These are phyloP conservation scores for Fusarium neocosmosporiellum DNA, from an alignment of 2,329 filamentous ascomycete species.

Conservation along the genomic window DNA sequence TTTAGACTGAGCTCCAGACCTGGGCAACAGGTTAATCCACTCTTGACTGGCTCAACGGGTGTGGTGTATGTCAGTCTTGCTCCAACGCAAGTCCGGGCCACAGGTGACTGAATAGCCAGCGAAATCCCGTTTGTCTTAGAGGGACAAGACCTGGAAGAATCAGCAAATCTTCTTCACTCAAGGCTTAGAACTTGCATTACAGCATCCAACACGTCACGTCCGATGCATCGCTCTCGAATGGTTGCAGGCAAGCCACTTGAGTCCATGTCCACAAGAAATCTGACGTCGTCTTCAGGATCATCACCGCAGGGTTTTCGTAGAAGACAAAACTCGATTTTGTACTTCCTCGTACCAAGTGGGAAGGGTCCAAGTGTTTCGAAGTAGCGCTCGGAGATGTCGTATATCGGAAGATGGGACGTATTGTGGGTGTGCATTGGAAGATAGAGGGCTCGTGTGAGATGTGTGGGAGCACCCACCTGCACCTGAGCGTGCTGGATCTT, in stretches of 20 bases:
- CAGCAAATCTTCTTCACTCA: not conserved
- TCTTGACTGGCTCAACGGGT: not conserved
- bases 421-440: not conserved
- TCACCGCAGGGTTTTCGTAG: constrained; percentile 17
- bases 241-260: not conserved
- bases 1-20: not conserved
- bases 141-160: not conserved
- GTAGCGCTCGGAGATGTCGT: constrained; percentile 10
- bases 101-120: not conserved
- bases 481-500: not conserved
- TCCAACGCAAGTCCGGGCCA: not conserved
- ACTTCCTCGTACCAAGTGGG: constrained; percentile 3
- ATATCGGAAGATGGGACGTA: not conserved
- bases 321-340: constrained; percentile 15
- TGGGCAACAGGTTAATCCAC: not conserved
- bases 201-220: not conserved
- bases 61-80: not conserved
- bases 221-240: constrained; percentile 3
- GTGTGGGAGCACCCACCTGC: not conserved
- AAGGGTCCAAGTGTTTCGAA: not conserved
- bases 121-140: not conserved
- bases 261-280: constrained; percentile 3
- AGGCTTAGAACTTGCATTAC: constrained; percentile 5
- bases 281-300: not conserved
- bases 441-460: constrained; percentile 6